These are phyloP conservation scores for Curvularia lunata DNA, from an alignment of 2,329 filamentous ascomycete species.

Conservation along the genomic window DNA sequence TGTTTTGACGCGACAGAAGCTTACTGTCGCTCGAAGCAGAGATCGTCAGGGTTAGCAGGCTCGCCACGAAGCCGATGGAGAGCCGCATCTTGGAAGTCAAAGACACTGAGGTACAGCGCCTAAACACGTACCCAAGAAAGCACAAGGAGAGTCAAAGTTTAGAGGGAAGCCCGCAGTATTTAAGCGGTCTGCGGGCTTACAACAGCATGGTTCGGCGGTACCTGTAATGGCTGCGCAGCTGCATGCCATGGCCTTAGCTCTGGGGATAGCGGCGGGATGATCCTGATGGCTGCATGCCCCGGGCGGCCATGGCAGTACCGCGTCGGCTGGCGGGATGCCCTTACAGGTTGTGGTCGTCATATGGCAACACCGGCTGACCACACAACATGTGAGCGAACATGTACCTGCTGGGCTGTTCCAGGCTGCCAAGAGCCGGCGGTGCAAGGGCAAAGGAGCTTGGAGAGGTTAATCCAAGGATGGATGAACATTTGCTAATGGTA, in stretches of 20 bases:
- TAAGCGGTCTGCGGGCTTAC: slow-evolving; percentile 24
- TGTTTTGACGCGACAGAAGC: slow-evolving; percentile 30
- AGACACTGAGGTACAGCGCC: not conserved
- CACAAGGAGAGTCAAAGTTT: not conserved
- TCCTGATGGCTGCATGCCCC: slow-evolving; percentile 33
- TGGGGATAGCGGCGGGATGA: slow-evolving; percentile 34
- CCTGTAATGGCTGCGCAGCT: slow-evolving; percentile 24
- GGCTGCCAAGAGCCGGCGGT: slow-evolving; percentile 2
- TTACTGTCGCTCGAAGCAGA: slow-evolving; percentile 18
- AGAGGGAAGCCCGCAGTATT: slow-evolving; percentile 23
- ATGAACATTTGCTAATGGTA: slow-evolving; percentile 15
- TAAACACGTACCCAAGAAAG: not conserved
- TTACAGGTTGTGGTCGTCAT: slow-evolving; percentile 9
- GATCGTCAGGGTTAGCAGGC: slow-evolving; percentile 18
- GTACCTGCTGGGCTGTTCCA: not conserved
- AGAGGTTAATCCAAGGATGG: not conserved
- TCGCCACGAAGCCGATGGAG: slow-evolving; percentile 17
- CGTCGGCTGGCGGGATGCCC: slow-evolving; percentile 5
- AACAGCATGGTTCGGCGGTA: slow-evolving; percentile 23
- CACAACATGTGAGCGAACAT: slow-evolving; percentile 1
- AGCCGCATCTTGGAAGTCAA: slow-evolving; percentile 27
- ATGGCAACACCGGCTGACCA: slow-evolving; percentile 22
- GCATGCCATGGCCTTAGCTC: slow-evolving; percentile 29
- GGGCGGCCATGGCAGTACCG: slow-evolving; percentile 30
- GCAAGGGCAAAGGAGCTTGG: slow-evolving; percentile 4